Evolutionary conservation across 1,284 basidiomycete genomes (phyloP).

Genomic region (Cerrena zonata): DNA sequence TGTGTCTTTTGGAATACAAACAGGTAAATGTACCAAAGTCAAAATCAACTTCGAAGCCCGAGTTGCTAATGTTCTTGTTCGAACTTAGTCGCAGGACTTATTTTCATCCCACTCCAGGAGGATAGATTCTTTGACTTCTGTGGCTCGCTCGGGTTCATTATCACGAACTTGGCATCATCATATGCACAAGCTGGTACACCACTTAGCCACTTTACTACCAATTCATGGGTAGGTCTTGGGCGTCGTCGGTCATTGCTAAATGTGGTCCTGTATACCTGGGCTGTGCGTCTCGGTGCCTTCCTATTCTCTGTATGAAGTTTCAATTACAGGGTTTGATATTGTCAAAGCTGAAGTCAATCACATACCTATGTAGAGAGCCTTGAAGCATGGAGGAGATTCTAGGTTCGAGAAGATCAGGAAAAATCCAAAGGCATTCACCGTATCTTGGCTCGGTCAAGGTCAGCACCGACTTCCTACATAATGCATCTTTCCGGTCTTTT

Average conservation of each 20-base stretch:
- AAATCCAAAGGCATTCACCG: slow-evolving; percentile 53
- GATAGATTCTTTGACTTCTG: slow-evolving; percentile 55
- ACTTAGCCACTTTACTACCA: slow-evolving; percentile 27
- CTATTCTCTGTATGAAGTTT: slow-evolving; percentile 39
- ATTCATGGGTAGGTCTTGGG: slow-evolving; percentile 25
- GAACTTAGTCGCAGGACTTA: slow-evolving; percentile 42
- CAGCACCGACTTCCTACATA: slow-evolving; percentile 3
- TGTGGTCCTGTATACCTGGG: slow-evolving; percentile 56
- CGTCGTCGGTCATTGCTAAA: slow-evolving; percentile 55
- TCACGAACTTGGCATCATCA: slow-evolving; percentile 56
- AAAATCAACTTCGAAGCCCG: not conserved
- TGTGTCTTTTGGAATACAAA: not conserved
- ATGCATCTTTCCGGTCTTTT: slow-evolving; percentile 4
- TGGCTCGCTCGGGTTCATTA: slow-evolving; percentile 65
- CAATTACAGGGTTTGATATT: not conserved
- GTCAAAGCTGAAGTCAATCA: slow-evolving; percentile 7
- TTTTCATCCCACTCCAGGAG: slow-evolving; percentile 54
- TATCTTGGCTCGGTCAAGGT: slow-evolving; percentile 70
- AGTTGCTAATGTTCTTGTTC: not conserved
- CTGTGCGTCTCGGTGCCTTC: slow-evolving; percentile 57
- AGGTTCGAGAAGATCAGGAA: slow-evolving; percentile 69
- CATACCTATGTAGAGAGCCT: slow-evolving; percentile 32
- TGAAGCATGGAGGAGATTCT: slow-evolving; percentile 52
- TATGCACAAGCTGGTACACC: slow-evolving; percentile 45
- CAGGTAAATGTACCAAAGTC: no score